These are phyloP conservation scores for Elaeis oleifera DNA, from an alignment of 202 grass and related monocot genomes.

Conservation along the genomic window DNA sequence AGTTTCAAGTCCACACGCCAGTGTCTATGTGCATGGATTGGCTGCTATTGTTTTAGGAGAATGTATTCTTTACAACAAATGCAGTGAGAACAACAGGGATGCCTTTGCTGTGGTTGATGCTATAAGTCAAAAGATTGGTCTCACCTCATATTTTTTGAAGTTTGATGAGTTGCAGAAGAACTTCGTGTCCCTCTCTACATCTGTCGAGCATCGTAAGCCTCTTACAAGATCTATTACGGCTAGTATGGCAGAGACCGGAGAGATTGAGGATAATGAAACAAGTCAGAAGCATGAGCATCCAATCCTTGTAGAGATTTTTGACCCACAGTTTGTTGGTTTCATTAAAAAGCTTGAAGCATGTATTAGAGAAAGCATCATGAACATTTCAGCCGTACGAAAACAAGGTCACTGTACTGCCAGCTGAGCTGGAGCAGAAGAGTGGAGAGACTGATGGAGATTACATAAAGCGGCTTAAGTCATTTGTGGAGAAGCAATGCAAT, in stretches of 20 bases:
- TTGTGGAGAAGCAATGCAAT: conserved; percentile 93
- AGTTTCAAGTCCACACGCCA: conserved; percentile 53
- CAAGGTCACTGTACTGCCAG: conserved; percentile 62
- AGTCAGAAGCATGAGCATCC: conserved; percentile 55
- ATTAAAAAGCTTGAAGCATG: conserved; percentile 65
- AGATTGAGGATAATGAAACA: conserved; percentile 63
- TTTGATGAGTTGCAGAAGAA: conserved; percentile 77
- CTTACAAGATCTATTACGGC: conserved; percentile 74
- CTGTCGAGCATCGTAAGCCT: conserved; percentile 47
- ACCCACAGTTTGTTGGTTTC: conserved; percentile 60
- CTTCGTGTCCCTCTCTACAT: conserved; percentile 35
- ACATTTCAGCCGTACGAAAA: conserved; percentile 74
- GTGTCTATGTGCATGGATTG: conserved; percentile 64
- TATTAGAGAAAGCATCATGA: conserved; percentile 82
- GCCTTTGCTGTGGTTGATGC: conserved; percentile 77
- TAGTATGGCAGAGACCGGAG: conserved; percentile 62
- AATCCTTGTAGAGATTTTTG: conserved; percentile 74
- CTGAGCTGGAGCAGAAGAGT: conserved; percentile 82
- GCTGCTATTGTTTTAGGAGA: conserved; percentile 80
- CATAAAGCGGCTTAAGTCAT: conserved; percentile 71
- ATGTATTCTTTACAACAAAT: conserved; percentile 77
- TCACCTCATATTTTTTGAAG: conserved; percentile 72
- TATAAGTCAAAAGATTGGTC: conserved; percentile 85
- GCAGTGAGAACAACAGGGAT: conserved; percentile 59
- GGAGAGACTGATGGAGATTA: conserved; percentile 78